Conservation (phyloP, 331 rosid genomes). For the Malus hybrid region DNA sequence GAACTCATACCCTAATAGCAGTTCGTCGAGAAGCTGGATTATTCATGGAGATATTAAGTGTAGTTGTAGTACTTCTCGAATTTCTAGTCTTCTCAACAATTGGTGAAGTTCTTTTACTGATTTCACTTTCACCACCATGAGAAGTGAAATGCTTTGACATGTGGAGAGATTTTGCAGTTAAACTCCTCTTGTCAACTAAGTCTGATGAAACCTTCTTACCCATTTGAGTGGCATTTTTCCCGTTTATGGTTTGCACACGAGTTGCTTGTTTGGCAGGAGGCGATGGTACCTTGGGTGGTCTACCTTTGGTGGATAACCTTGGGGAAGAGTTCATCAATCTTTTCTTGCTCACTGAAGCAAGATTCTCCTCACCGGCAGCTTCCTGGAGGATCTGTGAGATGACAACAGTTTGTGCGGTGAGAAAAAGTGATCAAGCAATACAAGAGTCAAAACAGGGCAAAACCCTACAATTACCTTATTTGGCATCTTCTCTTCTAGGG, state of each 20-base stretch:
- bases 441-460: neutral
- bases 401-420: neutral
- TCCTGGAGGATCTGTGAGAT: constrained; percentile 32
- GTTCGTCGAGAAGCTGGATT: constrained; percentile 18
- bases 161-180: constrained; percentile 29
- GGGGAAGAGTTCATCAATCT: constrained; percentile 29
- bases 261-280: constrained; percentile 25
- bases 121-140: constrained; percentile 21
- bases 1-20: constrained; percentile 36
- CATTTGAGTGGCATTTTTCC: constrained; percentile 20
- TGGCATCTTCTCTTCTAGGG: constrained; percentile 17
- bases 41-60: constrained; percentile 18
- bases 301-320: constrained; percentile 21
- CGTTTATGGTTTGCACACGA: constrained; percentile 9
- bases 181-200: constrained; percentile 24
- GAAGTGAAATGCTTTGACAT: constrained; percentile 41
- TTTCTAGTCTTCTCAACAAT: constrained; percentile 26
- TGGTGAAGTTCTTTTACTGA: constrained; percentile 25
- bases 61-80: constrained; percentile 10
- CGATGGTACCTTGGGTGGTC: constrained; percentile 19
- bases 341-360: constrained; percentile 28
- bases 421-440: constrained; percentile 8
- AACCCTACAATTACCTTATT: constrained; percentile 25
- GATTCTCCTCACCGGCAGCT: constrained; percentile 10
- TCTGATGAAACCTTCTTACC: constrained; percentile 28